Base-by-base conservation (phyloP, 495 filamentous ascomycete species). In the Penicillium parvum region DNA sequence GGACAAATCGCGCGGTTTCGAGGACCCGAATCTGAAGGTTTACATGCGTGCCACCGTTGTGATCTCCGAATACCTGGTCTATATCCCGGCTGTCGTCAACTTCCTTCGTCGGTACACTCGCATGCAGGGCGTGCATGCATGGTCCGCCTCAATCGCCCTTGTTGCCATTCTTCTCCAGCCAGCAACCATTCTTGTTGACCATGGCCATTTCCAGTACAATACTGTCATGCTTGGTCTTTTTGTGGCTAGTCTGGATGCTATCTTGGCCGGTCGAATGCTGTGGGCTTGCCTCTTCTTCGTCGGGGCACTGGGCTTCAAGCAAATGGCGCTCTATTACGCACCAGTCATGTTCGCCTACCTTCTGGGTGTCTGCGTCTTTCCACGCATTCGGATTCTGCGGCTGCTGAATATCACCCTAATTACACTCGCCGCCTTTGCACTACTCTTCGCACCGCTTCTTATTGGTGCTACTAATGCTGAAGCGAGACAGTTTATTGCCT, bases 121-220 rank as follows among this genome's bases (percentile, higher is more conserved):
- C 19, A 73, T 85, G 41, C 78, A 82, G 45, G 77, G 79, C 32
- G 80, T 95, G 43, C 78, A 73, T 47, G 74, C 74, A 14, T 94
- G 88, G 86, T 85, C 85, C 16, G 75, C 79, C 37, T 86, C 85
- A 0, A 82, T 96, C 47, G 90, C 92, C 1, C 78, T 97, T 7
- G 83, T 84, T 15, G 92, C 90, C 0, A 83, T 97, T 37, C 74
- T 98, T 19, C 83, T 98, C 76, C 94, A 98, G 54, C 92, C 92
- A 5, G 84, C 79, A 1, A 88, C 85, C 5, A 92, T 96, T 40
- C 76, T 98, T 9, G 86, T 97, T 53, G 92, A 98, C 53, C 91
- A 97, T 57, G 86, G 88, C n/a, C 92, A 98, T 65, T 98, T 98
- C 63, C 92, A 98, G 66, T 98, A 95, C 60, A 98, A 98, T 62